Base-by-base conservation (phyloP, 1,284 basidiomycete genomes). In the Trametes sp. region DNA sequence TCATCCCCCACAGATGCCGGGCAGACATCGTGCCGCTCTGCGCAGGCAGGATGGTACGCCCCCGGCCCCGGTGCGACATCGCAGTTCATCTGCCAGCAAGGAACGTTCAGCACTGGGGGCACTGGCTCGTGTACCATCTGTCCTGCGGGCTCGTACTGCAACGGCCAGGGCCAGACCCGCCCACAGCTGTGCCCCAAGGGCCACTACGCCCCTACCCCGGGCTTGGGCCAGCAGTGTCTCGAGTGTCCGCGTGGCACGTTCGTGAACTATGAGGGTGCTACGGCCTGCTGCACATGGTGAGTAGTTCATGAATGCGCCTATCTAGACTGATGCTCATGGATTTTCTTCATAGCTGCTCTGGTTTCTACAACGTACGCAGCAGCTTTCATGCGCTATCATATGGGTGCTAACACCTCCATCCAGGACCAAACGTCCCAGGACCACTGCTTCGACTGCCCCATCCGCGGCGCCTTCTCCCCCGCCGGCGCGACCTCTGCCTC, bases 171-270 rank as follows among this genome's bases (percentile, higher is more conserved):
- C 13, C 48, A 50, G 33, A 61, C 61, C 7, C 8, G 16, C 14
- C 63, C 63, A 28, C 49, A 50, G 10, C 53, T 55, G 45, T 68
- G 66, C 55, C 66, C 66, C 3, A 54, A 50, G 8, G 66, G 66
- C 0, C 64, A 61, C 54, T 68, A 63, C 52, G 57, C 66, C 11
- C 63, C 61, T n/a, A 57, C 54, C 4, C 54, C 61, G 8, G 66
- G 63, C 10, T 38, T 56, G 3, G 66, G 63, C 21, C 66, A 63
- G 57, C 52, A 56, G 60, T 65, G 63, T 28, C 35, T 46, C 29
- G 64, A 63, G 50, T 73, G 71, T 52, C 69, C 70, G 2, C 51
- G 36, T 26, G 70, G 71, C 13, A 66, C 68, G 51, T 73, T 71
- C 61, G 68, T 61, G 35, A 46, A 57, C 14, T 36, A 60, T 1